phyloP scores from a whole-genome alignment of 768 basidiomycete genomes.

The Suillus americanus region DNA sequence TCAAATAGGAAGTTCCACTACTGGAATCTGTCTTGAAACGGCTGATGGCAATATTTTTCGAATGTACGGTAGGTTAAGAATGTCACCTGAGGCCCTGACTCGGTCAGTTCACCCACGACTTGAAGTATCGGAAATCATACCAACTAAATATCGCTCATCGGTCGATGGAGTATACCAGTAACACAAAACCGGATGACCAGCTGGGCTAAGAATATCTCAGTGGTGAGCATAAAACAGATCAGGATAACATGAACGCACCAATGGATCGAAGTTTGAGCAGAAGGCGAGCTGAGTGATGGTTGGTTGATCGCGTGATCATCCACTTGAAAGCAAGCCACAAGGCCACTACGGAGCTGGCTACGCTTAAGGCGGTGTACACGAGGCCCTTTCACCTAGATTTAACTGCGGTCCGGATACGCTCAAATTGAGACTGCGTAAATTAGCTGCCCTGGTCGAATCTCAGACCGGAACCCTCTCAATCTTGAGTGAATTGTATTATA shows the following conservation, averaged over 20 bases:
- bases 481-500: neutral
- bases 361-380: neutral
- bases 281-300: neutral
- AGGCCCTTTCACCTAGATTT: neutral
- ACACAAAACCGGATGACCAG: neutral
- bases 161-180: neutral
- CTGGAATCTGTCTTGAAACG: neutral
- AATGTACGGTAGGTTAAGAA: neutral
- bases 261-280: neutral
- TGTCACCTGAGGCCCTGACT: neutral
- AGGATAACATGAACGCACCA: neutral
- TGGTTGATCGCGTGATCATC: neutral
- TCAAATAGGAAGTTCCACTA: neutral
- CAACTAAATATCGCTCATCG: neutral
- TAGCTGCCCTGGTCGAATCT: neutral
- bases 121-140: neutral
- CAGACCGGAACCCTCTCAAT: neutral
- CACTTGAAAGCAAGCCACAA: neutral
- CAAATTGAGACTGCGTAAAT: neutral
- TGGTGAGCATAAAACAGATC: neutral
- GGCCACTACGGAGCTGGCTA: neutral
- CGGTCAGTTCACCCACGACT: neutral
- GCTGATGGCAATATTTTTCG: neutral
- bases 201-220: neutral
- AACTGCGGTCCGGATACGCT: neutral